Percentiles rank a stretch among this genome's conserved stretches.
These are phyloP conservation scores for Cystoisospora suis DNA, from an alignment of 169 alveolate genomes.

Conservation along the genomic window DNA sequence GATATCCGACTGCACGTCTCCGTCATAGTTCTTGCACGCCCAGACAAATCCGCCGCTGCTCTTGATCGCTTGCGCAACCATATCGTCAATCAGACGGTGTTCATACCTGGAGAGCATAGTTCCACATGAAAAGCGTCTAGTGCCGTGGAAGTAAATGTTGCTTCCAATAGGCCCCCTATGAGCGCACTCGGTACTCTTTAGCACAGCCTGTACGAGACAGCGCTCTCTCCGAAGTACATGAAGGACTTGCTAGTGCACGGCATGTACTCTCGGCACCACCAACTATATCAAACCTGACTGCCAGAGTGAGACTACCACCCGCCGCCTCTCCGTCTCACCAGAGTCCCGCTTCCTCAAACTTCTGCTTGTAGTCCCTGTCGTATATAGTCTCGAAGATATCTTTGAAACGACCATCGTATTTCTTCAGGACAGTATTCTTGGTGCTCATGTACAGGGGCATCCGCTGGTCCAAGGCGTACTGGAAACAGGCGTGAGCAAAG, in stretches of 20 bases:
- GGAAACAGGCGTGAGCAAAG: slow-evolving; percentile 92
- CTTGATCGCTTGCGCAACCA: slow-evolving; percentile 95
- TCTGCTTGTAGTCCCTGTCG: slow-evolving; percentile 82
- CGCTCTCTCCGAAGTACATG: no score
- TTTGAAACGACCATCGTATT: slow-evolving; percentile 94
- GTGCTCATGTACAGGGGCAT: slow-evolving; percentile 91
- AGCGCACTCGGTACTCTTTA: no score
- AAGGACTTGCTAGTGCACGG: neutral
- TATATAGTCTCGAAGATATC: slow-evolving; percentile 91
- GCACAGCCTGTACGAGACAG: no score
- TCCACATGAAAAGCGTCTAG: no score
- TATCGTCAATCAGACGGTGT: slow-evolving; percentile 95
- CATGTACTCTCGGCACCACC: neutral
- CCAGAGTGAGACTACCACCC: neutral
- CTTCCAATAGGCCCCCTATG: no score
- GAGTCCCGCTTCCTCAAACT: slow-evolving; percentile 85
- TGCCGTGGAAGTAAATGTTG: no score
- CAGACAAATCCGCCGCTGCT: slow-evolving; percentile 95
- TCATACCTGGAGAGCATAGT: slow-evolving; percentile 80
- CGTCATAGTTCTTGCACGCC: slow-evolving; percentile 98
- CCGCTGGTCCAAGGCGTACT: slow-evolving; percentile 83
- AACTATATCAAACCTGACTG: no score
- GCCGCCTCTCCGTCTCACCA: slow-evolving; percentile 55
- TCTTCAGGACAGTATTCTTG: slow-evolving; percentile 92
- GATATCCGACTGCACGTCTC: slow-evolving; percentile 95